Evolutionary conservation across 1,139 yeast species (phyloP), one percentile per base, ranked within the genome.

Genomic region (Yamadazyma blattariae): DNA sequence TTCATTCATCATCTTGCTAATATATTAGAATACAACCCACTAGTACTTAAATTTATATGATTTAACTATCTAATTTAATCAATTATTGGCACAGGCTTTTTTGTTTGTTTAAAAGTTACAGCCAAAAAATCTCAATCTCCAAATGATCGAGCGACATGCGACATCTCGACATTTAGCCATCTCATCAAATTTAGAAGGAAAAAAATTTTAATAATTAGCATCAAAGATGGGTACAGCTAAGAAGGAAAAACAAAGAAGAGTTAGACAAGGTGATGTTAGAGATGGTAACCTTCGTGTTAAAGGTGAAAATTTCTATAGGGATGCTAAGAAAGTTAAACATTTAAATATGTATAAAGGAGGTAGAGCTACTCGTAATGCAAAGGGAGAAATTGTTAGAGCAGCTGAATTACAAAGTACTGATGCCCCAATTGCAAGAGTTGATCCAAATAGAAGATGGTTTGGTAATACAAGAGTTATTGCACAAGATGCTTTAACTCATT

Each of bases 391-490:
- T 39, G 74, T 88, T 35, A 74, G 77, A 54, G 96, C 96, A 30
- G 97, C 97, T 14, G 82, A 79, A 25, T 76, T 90, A 42, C 98
- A 92, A 59, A 82, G 87, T 47, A 80, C 89, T 3, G 94, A 89
- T 46, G 74, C 87, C 23, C 97, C 97, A 14, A 79, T 73, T 45
- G 98, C 97, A 1, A 74, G 98, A 47, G 95, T 92, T 30, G 96
- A 88, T 56, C 98, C 98, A 5, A 90, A 92, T 59, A 78, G 96
- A 57, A 79, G 92, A 54, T 92, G 98, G 98, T 94, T 92, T 57
- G 97, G 97, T 35, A 92, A 89, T 62, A 89, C 98, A 19, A 78
- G 98, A 54, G 98, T 92, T 30, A 92, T 92, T 54, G 92, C 97
- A 2, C 98, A 92, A 58, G 97, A 94, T 67, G 96, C 98, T 1